Base-by-base conservation (phyloP, 2,329 filamentous ascomycete species). In the Ceratocystis alfenasii region DNA sequence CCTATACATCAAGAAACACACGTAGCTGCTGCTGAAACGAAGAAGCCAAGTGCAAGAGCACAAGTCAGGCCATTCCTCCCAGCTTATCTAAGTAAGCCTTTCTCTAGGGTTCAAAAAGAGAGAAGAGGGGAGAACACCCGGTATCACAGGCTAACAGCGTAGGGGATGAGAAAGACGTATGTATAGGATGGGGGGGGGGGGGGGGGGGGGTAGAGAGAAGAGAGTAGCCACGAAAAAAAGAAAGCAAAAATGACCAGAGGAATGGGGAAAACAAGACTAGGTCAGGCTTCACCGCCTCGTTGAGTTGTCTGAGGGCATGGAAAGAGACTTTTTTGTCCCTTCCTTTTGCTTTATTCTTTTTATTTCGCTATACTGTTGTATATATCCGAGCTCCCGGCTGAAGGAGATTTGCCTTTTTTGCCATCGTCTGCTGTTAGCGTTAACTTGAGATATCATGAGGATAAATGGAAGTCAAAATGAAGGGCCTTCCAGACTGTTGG, bases 31-130 rank as follows among this genome's bases (percentile, higher is more conserved):
- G 53, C 28, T 59, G 53, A 59, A 59, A 59, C 53, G 3, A 33
- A 33, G 25, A 59, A 33, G 53, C 53, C 53, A 17, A 59, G 28
- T 33, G n/a, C 25, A 59, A 59, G 53, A 59, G 53, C 7, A 59
- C 15, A 59, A 7, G 53, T 33, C 53, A 59, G 53, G 28, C 28
- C 53, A 59, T 59, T 36, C 53, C 25, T 12, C 28, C 53, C 22
- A 59, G 53, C 53, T 59, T 59, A 59, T 22, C 53, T 59, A 59
- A 33, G 53, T 59, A 57, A 57, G 53, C 53, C 53, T 59, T 59
- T 33, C 25, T 33, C n/a, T 59, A 33, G 53, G 25, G 53, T 59
- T 25, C 12, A 17, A 57, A 17, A 30, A 5, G 53, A 28, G 22
- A 17, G 53, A 28, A 5, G 53, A 28, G 25, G 25, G 53, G 25